A percentile compares a stretch with the other conserved stretches of the same genome.
phyloP scores from a whole-genome alignment of 2,329 filamentous ascomycete species.

The Claviceps humidiphila region DNA sequence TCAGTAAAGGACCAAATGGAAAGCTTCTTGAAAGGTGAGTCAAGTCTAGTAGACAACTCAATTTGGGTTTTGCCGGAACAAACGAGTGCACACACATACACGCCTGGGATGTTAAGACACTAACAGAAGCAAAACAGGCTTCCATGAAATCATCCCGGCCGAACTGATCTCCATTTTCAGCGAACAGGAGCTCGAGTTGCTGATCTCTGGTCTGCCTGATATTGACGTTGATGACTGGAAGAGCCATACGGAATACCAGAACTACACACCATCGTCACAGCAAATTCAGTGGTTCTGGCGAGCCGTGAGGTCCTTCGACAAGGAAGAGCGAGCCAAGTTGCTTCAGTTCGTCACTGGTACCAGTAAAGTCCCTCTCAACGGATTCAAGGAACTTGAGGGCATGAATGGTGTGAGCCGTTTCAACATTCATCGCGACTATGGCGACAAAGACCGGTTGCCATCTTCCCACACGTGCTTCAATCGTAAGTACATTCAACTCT shows the following conservation, averaged over 20 bases:
- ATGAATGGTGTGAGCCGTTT: conserved; percentile 98
- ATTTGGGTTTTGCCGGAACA: too few relatives aligned
- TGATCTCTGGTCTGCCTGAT: conserved; percentile 93
- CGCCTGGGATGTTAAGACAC: neutral
- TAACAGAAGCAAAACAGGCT: conserved; percentile 43
- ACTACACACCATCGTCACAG: conserved; percentile 84
- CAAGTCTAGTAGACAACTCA: neutral
- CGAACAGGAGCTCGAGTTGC: conserved; percentile 88
- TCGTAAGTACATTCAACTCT: conserved; percentile 49
- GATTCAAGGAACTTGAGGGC: conserved; percentile 96
- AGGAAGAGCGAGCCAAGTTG: conserved; percentile 94
- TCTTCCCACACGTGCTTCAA: conserved; percentile 99
- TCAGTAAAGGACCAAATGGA: conserved; percentile 93
- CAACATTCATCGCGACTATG: conserved; percentile 97
- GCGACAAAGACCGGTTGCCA: conserved; percentile 87
- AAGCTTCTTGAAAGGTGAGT: conserved; percentile 69
- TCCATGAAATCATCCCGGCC: conserved; percentile 95
- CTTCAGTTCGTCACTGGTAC: conserved; percentile 97
- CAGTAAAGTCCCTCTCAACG: conserved; percentile 93
- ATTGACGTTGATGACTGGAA: conserved; percentile 99
- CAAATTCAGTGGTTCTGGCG: conserved; percentile 99
- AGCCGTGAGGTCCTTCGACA: conserved; percentile 91
- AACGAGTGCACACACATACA: too few relatives aligned
- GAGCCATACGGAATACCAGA: conserved; percentile 96
- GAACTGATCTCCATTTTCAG: conserved; percentile 96